A percentile compares a stretch with the other conserved stretches of the same genome.
phyloP scores from a whole-genome alignment of 176 grass and related monocot species.

The Urochloa ruziziensis region DNA sequence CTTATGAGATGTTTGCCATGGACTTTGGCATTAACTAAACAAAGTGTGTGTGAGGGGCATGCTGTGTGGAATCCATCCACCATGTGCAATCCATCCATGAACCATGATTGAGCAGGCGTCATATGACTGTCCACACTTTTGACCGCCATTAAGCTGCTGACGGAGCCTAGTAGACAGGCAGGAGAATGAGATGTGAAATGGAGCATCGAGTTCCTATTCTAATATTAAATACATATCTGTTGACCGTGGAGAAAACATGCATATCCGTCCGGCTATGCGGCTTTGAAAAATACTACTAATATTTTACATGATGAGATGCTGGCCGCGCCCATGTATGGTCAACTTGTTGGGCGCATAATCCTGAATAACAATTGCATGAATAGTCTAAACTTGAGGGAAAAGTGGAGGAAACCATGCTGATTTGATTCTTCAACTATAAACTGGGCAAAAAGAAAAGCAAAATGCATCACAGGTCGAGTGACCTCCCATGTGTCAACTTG shows the following conservation, averaged over 20 bases:
- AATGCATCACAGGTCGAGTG: background rate
- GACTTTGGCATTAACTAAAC: background rate
- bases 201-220: background rate
- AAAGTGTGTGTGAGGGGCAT: background rate
- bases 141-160: background rate
- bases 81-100: background rate
- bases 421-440: background rate
- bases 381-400: background rate
- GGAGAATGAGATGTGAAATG: conserved; percentile 26
- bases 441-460: background rate
- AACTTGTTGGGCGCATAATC: background rate
- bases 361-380: background rate
- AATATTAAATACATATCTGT: background rate
- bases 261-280: background rate
- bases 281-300: background rate
- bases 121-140: background rate
- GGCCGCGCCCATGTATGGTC: background rate
- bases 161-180: background rate
- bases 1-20: background rate
- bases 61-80: background rate
- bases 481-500: conserved; percentile 11
- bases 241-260: background rate
- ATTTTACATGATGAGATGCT: background rate
- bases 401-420: background rate
- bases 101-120: background rate